Percentiles rank a stretch among this genome's conserved stretches.
Evolutionary conservation across 306 rosid species (phyloP).

Genomic region (Glycine latifolia): DNA sequence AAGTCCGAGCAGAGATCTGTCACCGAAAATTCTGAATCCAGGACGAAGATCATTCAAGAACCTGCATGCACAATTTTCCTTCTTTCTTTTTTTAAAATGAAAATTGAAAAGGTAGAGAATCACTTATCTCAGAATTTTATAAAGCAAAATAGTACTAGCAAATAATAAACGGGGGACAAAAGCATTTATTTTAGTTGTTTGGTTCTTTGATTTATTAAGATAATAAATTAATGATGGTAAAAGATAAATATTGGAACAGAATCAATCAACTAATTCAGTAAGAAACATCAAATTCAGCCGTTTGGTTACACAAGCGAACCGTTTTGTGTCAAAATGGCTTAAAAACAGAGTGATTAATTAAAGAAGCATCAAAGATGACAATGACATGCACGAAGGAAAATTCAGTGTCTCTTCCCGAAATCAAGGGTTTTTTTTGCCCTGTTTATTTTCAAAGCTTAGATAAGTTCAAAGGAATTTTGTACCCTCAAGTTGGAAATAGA

Average conservation of each 20-base stretch:
- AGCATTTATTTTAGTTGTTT: constrained; percentile 28
- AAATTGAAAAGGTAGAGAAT: not conserved
- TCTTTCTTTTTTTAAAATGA: not conserved
- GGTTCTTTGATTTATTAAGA: not conserved
- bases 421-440: not conserved
- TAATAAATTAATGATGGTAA: not conserved
- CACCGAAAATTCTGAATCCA: constrained; percentile 43
- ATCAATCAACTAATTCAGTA: not conserved
- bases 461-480: constrained; percentile 21
- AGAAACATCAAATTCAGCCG: not conserved
- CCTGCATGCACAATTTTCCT: constrained; percentile 35
- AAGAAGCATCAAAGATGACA: constrained; percentile 48
- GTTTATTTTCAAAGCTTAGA: not conserved
- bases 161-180: constrained; percentile 5
- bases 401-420: constrained; percentile 29
- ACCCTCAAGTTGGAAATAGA: not conserved
- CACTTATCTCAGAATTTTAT: constrained; percentile 27
- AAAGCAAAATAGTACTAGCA: not conserved
- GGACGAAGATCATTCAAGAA: constrained; percentile 36
- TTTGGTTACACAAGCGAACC: constrained; percentile 6
- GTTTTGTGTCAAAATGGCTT: not conserved
- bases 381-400: constrained; percentile 35
- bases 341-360: not conserved
- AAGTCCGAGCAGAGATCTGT: constrained; percentile 47
- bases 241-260: not conserved